A percentile compares a stretch with the other conserved stretches of the same genome.
phyloP scores from a whole-genome alignment of 257 asterid genomes.

The Jaltomata sinuosa region DNA sequence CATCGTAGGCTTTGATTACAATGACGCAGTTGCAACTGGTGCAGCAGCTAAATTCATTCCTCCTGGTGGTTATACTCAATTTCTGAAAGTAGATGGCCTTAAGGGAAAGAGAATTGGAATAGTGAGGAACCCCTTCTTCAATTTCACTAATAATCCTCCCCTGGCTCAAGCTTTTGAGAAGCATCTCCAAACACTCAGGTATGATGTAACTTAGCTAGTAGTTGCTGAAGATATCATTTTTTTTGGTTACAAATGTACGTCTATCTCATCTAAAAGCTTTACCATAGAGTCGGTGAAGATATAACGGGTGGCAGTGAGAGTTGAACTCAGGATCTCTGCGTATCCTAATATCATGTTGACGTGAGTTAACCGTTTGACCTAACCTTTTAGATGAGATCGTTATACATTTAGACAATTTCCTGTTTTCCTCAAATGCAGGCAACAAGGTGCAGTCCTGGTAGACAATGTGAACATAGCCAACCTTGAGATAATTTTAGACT shows the following conservation, averaged over 20 bases:
- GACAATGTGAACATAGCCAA: slow-evolving; percentile 23
- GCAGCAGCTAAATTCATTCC: slow-evolving; percentile 28
- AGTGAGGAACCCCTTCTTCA: slow-evolving; percentile 18
- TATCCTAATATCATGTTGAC: neutral
- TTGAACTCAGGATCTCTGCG: neutral
- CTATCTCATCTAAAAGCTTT: neutral
- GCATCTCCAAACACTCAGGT: slow-evolving; percentile 26
- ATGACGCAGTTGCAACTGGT: slow-evolving; percentile 26
- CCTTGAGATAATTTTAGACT: neutral
- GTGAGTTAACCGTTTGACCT: neutral
- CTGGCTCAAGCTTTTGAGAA: slow-evolving; percentile 10
- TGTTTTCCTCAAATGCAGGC: slow-evolving; percentile 14
- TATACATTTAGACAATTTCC: neutral
- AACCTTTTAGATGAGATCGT: neutral
- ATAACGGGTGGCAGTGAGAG: neutral
- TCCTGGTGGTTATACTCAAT: slow-evolving; percentile 29
- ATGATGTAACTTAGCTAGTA: neutral
- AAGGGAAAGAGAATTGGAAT: slow-evolving; percentile 37
- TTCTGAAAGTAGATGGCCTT: slow-evolving; percentile 31
- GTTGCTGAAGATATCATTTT: neutral
- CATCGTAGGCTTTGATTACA: slow-evolving; percentile 33
- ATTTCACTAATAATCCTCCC: neutral
- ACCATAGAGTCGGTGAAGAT: neutral
- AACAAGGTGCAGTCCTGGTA: slow-evolving; percentile 27
- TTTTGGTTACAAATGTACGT: neutral